phyloP scores from a whole-genome alignment of 371 early-diverging fungal species.

The Gilbertella persicaria region DNA sequence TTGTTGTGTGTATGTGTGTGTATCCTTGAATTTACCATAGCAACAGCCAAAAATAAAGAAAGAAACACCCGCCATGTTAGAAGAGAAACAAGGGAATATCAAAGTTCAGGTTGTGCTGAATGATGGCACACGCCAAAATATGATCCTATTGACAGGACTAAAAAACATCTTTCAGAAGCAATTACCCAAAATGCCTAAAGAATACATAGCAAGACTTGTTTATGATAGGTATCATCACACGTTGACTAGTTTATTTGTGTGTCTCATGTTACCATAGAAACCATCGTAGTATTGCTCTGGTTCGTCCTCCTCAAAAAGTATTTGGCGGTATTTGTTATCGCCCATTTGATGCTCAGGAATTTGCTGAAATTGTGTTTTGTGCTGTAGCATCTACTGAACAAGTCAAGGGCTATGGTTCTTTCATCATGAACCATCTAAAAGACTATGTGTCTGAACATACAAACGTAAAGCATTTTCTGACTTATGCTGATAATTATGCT shows the following conservation, averaged over 20 bases:
- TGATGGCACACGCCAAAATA: conserved; percentile 76
- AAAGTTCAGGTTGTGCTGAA: conserved; percentile 77
- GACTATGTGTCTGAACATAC: conserved; percentile 78
- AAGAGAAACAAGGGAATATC: conserved; percentile 64
- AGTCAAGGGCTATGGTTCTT: conserved; percentile 97
- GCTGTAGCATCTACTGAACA: conserved; percentile 97
- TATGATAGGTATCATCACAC: conserved; percentile 71
- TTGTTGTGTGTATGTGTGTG: too few species aligned
- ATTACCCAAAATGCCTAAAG: conserved; percentile 99
- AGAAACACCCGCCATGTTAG: conserved; percentile 29
- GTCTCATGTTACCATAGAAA: conserved; percentile 55
- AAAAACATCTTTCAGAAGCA: conserved; percentile 98
- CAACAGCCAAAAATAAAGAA: conserved; percentile 9
- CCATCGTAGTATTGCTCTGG: conserved; percentile 78
- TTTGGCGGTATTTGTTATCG: conserved; percentile 98
- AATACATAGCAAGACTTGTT: conserved; percentile 97
- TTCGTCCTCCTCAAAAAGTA: conserved; percentile 68
- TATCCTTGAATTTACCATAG: too few species aligned
- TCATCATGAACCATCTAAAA: conserved; percentile 93
- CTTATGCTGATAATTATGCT: conserved; percentile 99
- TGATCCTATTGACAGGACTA: conserved; percentile 91
- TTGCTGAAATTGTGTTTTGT: conserved; percentile 99
- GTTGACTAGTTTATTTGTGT: too few species aligned
- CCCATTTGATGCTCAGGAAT: conserved; percentile 87
- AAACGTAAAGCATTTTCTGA: conserved; percentile 87